phyloP scores from a whole-genome alignment of 495 filamentous ascomycete species.

The Tuber borchii region DNA sequence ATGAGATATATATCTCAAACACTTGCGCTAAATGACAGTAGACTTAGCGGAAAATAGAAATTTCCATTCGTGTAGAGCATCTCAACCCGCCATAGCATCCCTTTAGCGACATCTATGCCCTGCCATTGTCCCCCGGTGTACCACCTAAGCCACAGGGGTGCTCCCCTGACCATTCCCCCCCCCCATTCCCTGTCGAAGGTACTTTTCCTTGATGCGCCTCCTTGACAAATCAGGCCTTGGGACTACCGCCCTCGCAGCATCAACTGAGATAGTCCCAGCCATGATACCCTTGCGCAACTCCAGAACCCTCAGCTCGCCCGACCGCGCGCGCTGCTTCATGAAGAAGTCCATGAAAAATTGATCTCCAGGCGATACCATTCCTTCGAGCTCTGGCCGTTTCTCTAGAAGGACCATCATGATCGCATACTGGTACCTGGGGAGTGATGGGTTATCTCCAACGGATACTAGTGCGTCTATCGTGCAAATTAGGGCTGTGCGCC shows the following conservation, averaged over 20 bases:
- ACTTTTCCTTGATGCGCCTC: neutral
- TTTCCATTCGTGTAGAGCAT: too few species aligned
- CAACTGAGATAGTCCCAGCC: neutral
- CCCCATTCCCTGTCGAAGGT: too few species aligned
- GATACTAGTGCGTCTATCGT: neutral
- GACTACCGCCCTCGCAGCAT: neutral
- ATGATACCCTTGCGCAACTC: neutral
- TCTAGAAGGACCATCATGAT: neutral
- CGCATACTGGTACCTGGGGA: neutral
- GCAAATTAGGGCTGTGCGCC: neutral
- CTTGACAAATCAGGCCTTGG: neutral
- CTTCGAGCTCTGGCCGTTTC: neutral
- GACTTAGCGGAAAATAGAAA: too few species aligned
- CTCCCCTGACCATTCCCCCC: too few species aligned
- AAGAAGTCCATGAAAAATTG: neutral
- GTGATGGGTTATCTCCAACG: neutral
- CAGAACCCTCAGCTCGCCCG: neutral
- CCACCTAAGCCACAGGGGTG: too few species aligned
- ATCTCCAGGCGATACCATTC: neutral
- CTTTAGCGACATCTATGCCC: too few species aligned
- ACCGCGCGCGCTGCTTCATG: neutral
- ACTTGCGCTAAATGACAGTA: too few species aligned
- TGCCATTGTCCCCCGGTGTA: too few species aligned
- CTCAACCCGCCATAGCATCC: too few species aligned
- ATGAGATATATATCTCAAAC: too few species aligned